Conservation (phyloP, 2,329 filamentous ascomycete genomes). For the Beauveria asiatica region DNA sequence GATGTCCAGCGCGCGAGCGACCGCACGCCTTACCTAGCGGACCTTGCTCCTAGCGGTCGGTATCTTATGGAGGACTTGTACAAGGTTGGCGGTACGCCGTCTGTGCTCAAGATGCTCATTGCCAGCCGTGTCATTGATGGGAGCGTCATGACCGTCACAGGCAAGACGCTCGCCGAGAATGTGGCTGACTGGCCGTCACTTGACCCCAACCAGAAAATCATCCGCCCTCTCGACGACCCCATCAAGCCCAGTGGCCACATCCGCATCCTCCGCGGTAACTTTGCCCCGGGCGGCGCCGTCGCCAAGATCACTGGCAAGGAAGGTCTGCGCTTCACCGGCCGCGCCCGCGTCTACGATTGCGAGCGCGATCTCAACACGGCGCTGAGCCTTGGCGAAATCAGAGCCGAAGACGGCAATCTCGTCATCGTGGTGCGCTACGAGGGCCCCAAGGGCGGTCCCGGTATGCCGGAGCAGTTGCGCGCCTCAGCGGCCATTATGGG, state of each 20-base stretch:
- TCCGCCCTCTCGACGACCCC: conserved; percentile 56
- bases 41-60: conserved; percentile 74
- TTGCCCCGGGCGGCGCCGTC: conserved; percentile 74
- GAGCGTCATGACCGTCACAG: conserved; percentile 70
- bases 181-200: conserved; percentile 68
- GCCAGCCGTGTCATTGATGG: conserved; percentile 70
- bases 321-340: conserved; percentile 65
- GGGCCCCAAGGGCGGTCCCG: conserved; percentile 84
- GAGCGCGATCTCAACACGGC: conserved; percentile 71
- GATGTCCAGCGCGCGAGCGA: conserved; percentile 76
- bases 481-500: conserved; percentile 89
- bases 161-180: conserved; percentile 75
- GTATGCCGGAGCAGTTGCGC: conserved; percentile 92
- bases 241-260: conserved; percentile 77
- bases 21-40: conserved; percentile 77
- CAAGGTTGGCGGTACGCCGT: conserved; percentile 74
- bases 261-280: conserved; percentile 72
- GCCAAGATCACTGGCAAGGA: conserved; percentile 94
- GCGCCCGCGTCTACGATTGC: conserved; percentile 76
- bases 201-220: conserved; percentile 71
- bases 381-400: conserved; percentile 58
- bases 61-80: conserved; percentile 87
- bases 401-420: conserved; percentile 57
- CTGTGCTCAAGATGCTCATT: conserved; percentile 78
- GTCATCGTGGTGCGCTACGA: conserved; percentile 91